These are phyloP conservation scores for Nepenthes gracilis DNA, from an alignment of 148 eudicot genomes.

Conservation along the genomic window DNA sequence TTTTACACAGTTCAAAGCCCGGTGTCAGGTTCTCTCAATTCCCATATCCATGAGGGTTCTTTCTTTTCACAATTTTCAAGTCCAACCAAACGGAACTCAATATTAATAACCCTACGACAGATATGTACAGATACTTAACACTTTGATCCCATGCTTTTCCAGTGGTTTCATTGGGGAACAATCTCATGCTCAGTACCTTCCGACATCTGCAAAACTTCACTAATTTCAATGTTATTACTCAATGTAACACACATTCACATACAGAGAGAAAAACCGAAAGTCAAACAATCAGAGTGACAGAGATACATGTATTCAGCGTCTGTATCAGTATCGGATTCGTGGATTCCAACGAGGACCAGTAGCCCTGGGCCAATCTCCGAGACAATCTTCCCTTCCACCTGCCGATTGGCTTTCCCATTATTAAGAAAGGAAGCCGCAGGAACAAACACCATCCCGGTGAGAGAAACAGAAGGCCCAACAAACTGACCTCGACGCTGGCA, in stretches of 20 bases:
- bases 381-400: constrained; percentile 82
- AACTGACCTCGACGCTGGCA: constrained; percentile 71
- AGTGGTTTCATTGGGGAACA: constrained; percentile 63
- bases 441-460: not conserved
- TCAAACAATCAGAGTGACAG: not conserved
- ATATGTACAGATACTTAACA: constrained; percentile 21
- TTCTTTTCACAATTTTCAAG: no score
- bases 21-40: no score
- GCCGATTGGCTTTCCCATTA: constrained; percentile 3
- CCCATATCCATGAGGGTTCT: no score
- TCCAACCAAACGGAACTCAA: no score
- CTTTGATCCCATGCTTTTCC: constrained; percentile 82
- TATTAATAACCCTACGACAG: not conserved
- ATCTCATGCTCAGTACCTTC: constrained; percentile 90
- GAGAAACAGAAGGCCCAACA: not conserved
- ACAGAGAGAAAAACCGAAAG: not conserved
- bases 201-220: constrained; percentile 45
- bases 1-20: no score
- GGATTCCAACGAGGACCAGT: constrained; percentile 76
- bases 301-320: constrained; percentile 76
- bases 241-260: not conserved
- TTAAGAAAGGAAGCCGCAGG: no score
- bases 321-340: constrained; percentile 57
- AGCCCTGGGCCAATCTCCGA: constrained; percentile 84
- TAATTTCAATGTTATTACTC: not conserved